These are phyloP conservation scores for Mycena capillaripes DNA, from an alignment of 768 basidiomycete genomes.

Conservation along the genomic window DNA sequence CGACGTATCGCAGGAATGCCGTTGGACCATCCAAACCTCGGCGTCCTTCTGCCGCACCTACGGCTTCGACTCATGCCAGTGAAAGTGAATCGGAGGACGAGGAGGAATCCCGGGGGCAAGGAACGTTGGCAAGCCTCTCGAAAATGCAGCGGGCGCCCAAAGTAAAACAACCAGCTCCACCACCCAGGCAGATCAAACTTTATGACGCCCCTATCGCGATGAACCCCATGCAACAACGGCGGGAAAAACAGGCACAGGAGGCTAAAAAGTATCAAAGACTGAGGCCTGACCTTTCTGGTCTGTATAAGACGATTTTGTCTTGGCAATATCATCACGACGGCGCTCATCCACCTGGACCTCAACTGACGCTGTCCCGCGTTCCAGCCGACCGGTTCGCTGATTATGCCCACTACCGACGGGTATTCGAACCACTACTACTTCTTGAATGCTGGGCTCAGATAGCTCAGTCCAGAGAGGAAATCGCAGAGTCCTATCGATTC, in stretches of 20 bases:
- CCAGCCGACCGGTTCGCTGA: slow-evolving; percentile 75
- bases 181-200: slow-evolving; percentile 71
- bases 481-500: slow-evolving; percentile 66
- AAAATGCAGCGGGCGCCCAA: slow-evolving; percentile 74
- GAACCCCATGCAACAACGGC: slow-evolving; percentile 63
- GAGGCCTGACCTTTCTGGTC: slow-evolving; percentile 84
- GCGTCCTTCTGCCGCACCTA: slow-evolving; percentile 31
- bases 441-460: slow-evolving; percentile 95
- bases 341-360: slow-evolving; percentile 70
- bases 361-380: slow-evolving; percentile 56
- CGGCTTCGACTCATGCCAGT: slow-evolving; percentile 54
- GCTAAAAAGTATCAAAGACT: slow-evolving; percentile 76
- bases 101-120: slow-evolving; percentile 55
- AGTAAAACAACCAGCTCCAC: slow-evolving; percentile 68
- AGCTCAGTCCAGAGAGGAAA: slow-evolving; percentile 79
- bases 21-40: slow-evolving; percentile 40
- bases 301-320: slow-evolving; percentile 84
- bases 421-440: slow-evolving; percentile 89
- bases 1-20: slow-evolving; percentile 55
- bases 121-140: slow-evolving; percentile 63
- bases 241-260: slow-evolving; percentile 67
- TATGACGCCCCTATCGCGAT: slow-evolving; percentile 65
- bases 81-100: slow-evolving; percentile 62
- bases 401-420: slow-evolving; percentile 75
- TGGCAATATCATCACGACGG: slow-evolving; percentile 88